Evolutionary conservation across 148 eudicot genomes (phyloP), one percentile per base, ranked within the genome.

Genomic region (Bassia scoparia): DNA sequence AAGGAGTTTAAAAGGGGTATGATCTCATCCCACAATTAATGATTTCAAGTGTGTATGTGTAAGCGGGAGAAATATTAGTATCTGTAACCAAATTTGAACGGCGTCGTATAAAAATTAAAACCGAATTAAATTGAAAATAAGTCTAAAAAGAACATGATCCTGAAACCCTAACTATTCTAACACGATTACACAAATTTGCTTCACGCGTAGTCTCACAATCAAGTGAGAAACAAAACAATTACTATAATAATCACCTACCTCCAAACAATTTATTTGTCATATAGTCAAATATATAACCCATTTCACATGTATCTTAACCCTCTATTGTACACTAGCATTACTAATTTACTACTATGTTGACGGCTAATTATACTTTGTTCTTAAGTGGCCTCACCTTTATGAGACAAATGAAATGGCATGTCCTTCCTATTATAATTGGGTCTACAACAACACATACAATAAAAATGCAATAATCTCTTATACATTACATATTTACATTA

Each of bases 11-110:
- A 50, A 63, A 73, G 65, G 50, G 66, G 37, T 59, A 84, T 84
- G 81, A 84, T 85, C 65, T 67, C 77, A 61, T 74, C 71, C 67
- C 83, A 77, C 83, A 66, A 60, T 79, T n/a, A n/a, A n/a, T n/a
- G n/a, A n/a, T n/a, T n/a, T n/a, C n/a, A n/a, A n/a, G n/a, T n/a
- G n/a, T n/a, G n/a, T n/a, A n/a, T n/a, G n/a, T n/a, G n/a, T n/a
- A n/a, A n/a, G n/a, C n/a, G 67, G 79, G 77, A 63, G 27, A 61
- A 29, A 35, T 66, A 60, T 72, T 61, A 56, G 20, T 15, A 18
- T 49, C 17, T 49, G 21, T 49, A n/a, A n/a, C n/a, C n/a, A n/a
- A n/a, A n/a, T 41, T 41, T 41, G 5, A 5, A 41, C 11, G 5
- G 5, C 11, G 7, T 5, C 46, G 5, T 41, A 55, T 55, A 7